A percentile compares a stretch with the other conserved stretches of the same genome.
phyloP scores from a whole-genome alignment of 179 eudicot genomes.

The Amaranthus tricolor region DNA sequence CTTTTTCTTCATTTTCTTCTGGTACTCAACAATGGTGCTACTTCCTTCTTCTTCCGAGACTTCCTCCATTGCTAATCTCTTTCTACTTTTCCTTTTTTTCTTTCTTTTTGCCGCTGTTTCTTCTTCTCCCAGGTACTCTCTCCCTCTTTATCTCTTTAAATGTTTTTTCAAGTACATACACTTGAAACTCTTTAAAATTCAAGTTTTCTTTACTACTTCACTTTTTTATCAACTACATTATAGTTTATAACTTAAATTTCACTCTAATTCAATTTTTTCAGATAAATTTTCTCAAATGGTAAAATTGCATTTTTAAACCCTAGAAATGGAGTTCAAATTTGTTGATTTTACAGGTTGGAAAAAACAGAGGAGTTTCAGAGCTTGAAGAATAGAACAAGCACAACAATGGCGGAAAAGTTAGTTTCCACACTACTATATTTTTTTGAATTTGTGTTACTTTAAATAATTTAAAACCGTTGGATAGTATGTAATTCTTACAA shows the following conservation, averaged over 20 bases:
- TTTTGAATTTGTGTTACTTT: background rate
- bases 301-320: no score
- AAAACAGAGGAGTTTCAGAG: conserved; percentile 45
- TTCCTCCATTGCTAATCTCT: background rate
- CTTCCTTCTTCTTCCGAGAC: no score
- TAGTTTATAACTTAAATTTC: no score
- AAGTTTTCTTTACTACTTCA: no score
- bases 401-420: conserved; percentile 66
- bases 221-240: no score
- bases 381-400: conserved; percentile 57
- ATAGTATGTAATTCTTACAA: background rate
- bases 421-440: conserved; percentile 9
- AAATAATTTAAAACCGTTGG: conserved; percentile 22
- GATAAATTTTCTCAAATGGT: no score
- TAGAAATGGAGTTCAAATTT: no score
- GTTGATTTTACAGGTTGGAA: conserved; percentile 32
- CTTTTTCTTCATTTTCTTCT: no score
- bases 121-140: conserved; percentile 13
- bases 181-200: no score
- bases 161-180: background rate
- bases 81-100: conserved; percentile 20
- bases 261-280: no score
- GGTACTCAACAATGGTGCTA: no score
- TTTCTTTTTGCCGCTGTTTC: conserved; percentile 13
- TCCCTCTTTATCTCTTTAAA: background rate